A percentile compares a stretch with the other conserved stretches of the same genome.
phyloP scores from a whole-genome alignment of 2,329 filamentous ascomycete genomes.

The Beauveria medogensis region DNA sequence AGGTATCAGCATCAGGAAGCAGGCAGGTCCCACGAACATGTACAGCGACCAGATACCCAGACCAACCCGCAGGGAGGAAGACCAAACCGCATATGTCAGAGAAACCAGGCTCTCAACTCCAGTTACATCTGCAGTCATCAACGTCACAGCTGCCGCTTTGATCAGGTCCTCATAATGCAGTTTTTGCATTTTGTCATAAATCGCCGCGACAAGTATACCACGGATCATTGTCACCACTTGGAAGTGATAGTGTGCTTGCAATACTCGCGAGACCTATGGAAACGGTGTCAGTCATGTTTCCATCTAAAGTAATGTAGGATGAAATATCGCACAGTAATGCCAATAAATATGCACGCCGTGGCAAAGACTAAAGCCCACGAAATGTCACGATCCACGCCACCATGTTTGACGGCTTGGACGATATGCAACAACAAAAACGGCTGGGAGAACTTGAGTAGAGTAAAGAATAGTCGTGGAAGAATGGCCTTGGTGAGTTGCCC shows the following conservation, averaged over 20 bases:
- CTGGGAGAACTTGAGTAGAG: neutral
- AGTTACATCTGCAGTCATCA: neutral
- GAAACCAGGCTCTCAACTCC: neutral
- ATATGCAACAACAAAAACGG: neutral
- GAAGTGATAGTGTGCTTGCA: neutral
- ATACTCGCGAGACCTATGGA: neutral
- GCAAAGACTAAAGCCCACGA: neutral
- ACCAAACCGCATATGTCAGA: neutral
- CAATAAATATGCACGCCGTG: neutral
- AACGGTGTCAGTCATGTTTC: neutral
- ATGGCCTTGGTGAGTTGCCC: neutral
- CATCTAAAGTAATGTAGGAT: neutral
- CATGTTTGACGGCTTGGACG: neutral
- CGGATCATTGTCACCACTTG: neutral
- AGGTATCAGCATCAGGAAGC: neutral
- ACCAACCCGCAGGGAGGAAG: neutral
- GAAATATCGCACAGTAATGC: neutral
- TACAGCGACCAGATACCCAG: neutral
- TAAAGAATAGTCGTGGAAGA: neutral
- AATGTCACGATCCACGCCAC: neutral
- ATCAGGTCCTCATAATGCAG: neutral
- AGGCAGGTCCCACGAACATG: neutral
- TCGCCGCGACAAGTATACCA: neutral
- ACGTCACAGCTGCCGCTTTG: neutral
- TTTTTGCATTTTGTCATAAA: neutral